Evolutionary conservation across 495 filamentous ascomycete genomes (phyloP).

Genomic region (Podospora anserina): DNA sequence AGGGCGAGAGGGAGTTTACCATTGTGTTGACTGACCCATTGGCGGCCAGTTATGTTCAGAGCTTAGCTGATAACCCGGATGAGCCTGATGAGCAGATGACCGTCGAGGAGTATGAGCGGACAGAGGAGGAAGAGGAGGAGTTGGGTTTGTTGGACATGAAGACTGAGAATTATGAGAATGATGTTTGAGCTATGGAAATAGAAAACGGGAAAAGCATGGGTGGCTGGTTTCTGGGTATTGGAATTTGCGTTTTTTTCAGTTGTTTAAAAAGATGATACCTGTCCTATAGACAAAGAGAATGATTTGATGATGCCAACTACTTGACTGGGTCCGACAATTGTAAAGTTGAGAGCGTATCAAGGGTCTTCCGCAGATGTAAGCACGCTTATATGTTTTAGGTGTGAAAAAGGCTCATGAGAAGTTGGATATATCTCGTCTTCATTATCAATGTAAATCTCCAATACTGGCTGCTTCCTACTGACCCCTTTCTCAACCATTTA

Average conservation of each 20-base stretch:
- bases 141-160: constrained; percentile 90
- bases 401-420: no score
- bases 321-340: neutral
- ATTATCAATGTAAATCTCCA: neutral
- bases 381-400: no score
- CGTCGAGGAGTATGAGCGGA: constrained; percentile 81
- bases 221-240: neutral
- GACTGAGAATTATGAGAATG: constrained; percentile 77
- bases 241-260: neutral
- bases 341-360: no score
- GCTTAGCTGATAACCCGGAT: constrained; percentile 62
- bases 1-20: constrained; percentile 77
- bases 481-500: no score
- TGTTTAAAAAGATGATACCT: neutral
- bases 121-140: constrained; percentile 86
- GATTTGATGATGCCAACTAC: neutral
- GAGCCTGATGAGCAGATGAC: constrained; percentile 76
- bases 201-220: neutral
- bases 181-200: constrained; percentile 9
- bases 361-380: no score
- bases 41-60: constrained; percentile 91
- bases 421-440: neutral
- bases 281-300: neutral
- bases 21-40: constrained; percentile 83
- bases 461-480: no score